Conservation (phyloP, 345 rosid genomes). For the Dovyalis caffra region DNA sequence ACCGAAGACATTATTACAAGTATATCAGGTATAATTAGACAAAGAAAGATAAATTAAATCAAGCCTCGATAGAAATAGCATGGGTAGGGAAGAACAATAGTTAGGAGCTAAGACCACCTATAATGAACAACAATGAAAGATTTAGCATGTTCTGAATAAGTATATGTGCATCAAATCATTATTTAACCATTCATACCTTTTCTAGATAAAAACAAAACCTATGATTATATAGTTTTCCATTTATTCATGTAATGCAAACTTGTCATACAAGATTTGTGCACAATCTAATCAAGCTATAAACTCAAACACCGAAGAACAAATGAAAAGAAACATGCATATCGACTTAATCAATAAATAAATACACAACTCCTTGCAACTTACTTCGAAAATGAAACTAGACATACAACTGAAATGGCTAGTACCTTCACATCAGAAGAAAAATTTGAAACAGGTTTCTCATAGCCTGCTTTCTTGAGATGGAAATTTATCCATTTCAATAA, state of each 20-base stretch:
- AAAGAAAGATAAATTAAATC: background rate
- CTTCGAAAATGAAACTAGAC: background rate
- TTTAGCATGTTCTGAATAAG: background rate
- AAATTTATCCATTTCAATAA: slow-evolving; percentile 89
- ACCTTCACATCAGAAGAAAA: slow-evolving; percentile 91
- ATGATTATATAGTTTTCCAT: background rate
- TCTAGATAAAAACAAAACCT: background rate
- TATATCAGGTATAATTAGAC: background rate
- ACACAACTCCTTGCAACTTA: background rate
- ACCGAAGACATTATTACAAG: slow-evolving; percentile 19
- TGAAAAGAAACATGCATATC: background rate
- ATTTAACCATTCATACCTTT: background rate
- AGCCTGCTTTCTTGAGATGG: slow-evolving; percentile 87
- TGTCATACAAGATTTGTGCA: background rate
- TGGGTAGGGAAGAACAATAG: background rate
- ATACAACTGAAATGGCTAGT: slow-evolving; percentile 16
- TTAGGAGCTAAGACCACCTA: background rate
- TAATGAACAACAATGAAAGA: background rate
- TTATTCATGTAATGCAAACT: background rate
- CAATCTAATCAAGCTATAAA: background rate
- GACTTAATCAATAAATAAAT: background rate
- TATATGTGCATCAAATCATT: background rate
- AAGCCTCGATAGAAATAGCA: background rate
- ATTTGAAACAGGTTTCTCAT: slow-evolving; percentile 72
- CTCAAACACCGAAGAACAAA: background rate